Evolutionary conservation across 2,329 filamentous ascomycete species (phyloP).

Genomic region (Cadophora sp.): DNA sequence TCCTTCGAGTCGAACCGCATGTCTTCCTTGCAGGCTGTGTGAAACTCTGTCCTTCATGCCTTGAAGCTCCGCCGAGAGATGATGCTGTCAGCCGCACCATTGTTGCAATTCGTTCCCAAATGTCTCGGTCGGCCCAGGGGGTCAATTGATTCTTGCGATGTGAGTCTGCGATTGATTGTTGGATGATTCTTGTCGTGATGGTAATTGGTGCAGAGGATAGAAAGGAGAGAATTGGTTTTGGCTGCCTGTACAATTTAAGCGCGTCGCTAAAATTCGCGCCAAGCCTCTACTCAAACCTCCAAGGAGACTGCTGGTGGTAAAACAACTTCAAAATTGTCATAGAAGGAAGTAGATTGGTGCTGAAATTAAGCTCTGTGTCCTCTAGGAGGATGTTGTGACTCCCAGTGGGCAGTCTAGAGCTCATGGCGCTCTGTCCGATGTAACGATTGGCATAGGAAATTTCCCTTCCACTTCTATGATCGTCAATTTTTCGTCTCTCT

Average conservation of each 20-base stretch:
- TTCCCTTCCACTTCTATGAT: background rate
- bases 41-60: conserved; percentile 12
- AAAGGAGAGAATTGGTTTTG: background rate
- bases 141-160: background rate
- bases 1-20: background rate
- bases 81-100: conserved; percentile 14
- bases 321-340: background rate
- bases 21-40: conserved; percentile 10
- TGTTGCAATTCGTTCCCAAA: conserved; percentile 6
- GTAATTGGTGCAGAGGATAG: conserved; percentile 1
- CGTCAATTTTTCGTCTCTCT: background rate
- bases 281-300: background rate
- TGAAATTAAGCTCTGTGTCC: too few species aligned
- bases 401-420: background rate
- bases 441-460: background rate
- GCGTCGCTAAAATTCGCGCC: background rate
- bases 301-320: background rate
- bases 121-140: background rate
- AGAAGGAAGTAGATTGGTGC: background rate
- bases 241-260: background rate
- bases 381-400: too few species aligned
- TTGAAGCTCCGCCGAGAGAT: conserved; percentile 11
- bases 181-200: background rate
- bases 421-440: background rate
- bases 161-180: conserved; percentile 8